Percentiles rank a stretch among this genome's conserved stretches.
Evolutionary conservation across 176 grass and related monocot genomes (phyloP).

Genomic region (Musa acuminata): DNA sequence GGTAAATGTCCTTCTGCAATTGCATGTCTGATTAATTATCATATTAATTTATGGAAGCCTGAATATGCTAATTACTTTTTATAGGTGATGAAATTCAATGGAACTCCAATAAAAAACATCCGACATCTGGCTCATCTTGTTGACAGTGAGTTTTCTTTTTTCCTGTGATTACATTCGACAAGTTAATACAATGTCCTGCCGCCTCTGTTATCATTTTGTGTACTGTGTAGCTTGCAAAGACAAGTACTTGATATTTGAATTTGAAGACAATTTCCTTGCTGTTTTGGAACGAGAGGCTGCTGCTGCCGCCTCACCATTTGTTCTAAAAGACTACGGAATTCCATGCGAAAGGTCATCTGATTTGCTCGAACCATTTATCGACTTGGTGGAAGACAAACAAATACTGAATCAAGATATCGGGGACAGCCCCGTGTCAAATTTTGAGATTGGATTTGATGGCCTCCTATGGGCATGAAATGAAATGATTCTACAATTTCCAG

Average conservation of each 20-base stretch:
- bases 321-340: conserved; percentile 86
- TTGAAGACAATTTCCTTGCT: conserved; percentile 86
- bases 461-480: conserved; percentile 72
- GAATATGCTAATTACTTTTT: conserved; percentile 22
- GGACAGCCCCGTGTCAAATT: conserved; percentile 71
- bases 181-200: background rate
- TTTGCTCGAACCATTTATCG: conserved; percentile 51
- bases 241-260: conserved; percentile 91
- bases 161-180: background rate
- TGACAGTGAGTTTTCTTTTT: conserved; percentile 51
- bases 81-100: conserved; percentile 83
- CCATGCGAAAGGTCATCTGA: conserved; percentile 62
- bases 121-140: conserved; percentile 89
- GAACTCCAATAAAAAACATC: conserved; percentile 79
- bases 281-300: conserved; percentile 72
- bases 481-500: background rate
- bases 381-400: conserved; percentile 31
- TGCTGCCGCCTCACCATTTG: conserved; percentile 35
- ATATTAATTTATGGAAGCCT: background rate
- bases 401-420: conserved; percentile 52
- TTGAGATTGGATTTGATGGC: conserved; percentile 76
- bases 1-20: conserved; percentile 36
- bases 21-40: background rate
- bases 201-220: background rate
- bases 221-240: conserved; percentile 62